Percentiles rank a stretch among this genome's conserved stretches.
Conservation (phyloP, 1,284 basidiomycete genomes). For the Flammula alnicola region DNA sequence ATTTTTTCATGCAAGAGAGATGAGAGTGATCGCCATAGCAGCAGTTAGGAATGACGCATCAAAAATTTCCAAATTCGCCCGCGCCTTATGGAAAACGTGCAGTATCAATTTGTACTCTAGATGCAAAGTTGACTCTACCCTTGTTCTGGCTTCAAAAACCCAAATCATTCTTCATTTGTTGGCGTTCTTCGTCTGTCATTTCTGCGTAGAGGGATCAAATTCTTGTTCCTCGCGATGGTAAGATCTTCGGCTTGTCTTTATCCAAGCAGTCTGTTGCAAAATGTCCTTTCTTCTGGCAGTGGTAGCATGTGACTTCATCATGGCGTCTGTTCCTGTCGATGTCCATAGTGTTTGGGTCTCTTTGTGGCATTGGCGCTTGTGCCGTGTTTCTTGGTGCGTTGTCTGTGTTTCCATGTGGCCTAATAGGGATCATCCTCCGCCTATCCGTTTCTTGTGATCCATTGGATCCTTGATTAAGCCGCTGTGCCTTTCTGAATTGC, state of each 20-base stretch:
- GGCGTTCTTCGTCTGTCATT: background rate
- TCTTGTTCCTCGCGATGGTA: background rate
- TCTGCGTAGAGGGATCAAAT: background rate
- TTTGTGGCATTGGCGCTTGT: background rate
- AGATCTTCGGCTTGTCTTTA: background rate
- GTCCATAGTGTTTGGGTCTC: constrained; percentile 5
- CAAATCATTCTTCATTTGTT: constrained; percentile 2
- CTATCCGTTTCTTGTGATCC: background rate
- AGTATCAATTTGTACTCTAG: too few species aligned
- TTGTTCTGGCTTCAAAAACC: constrained; percentile 10
- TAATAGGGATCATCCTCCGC: too few species aligned
- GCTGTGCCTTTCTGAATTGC: background rate
- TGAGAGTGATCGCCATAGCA: too few species aligned
- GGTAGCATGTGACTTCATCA: background rate
- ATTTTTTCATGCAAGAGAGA: too few species aligned
- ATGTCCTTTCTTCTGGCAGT: constrained; percentile 5
- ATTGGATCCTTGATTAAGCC: background rate
- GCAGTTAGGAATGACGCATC: too few species aligned
- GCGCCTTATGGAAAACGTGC: too few species aligned
- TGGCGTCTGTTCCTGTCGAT: constrained; percentile 1
- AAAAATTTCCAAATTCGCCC: too few species aligned
- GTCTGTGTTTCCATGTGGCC: background rate
- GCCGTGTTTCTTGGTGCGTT: background rate
- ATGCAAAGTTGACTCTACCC: too few species aligned
- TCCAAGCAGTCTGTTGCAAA: background rate